Evolutionary conservation across 805 yeast species (phyloP), one percentile per base, ranked within the genome.

Genomic region (Myxozyma vanderwaltii): DNA sequence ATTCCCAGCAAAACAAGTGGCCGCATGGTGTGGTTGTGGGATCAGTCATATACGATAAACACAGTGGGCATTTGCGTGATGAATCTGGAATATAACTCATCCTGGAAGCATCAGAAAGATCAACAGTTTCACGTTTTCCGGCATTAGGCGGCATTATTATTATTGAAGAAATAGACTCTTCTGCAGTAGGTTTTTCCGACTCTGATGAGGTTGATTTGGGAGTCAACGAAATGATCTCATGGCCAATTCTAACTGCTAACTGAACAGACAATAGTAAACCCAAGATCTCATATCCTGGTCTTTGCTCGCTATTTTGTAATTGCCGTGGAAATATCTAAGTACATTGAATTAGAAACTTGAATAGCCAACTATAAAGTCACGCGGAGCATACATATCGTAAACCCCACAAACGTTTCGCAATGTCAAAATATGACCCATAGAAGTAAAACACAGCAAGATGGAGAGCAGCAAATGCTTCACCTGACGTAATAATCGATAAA

Each of bases 21-120:
- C 98, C 99, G 74, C 99, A 92, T 3, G 85, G 82, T 0, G 96
- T 90, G 61, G 89, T 82, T 0, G 96, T 77, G 3, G 99, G 98
- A 62, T 88, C 82, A 1, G 75, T 77, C 94, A 92, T 88, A 15
- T 81, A 78, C 7, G 88, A 85, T 24, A 92, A 78, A 71, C 99
- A 92, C 21, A 94, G 78, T 80, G 91, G 86, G 70, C 99, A 92
- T 43, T 80, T 78, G 54, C 97, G 78, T 0, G 95, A 84, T 26
- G 75, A 72, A 58, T 79, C 84, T 0, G 91, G 87, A n/a, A 92
- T 82, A 69, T 83, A 91, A 3, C 88, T 85, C 52, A 91, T 75
- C 5, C 74, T 74, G 0, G 67, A 61, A 0, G 83, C 79, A 66
- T 91, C 85, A 0, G 83, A 74, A 23, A 92, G 76, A 59, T 83